Evolutionary conservation across 2,329 filamentous ascomycete genomes (phyloP).

Genomic region (Whalleya microplaca): DNA sequence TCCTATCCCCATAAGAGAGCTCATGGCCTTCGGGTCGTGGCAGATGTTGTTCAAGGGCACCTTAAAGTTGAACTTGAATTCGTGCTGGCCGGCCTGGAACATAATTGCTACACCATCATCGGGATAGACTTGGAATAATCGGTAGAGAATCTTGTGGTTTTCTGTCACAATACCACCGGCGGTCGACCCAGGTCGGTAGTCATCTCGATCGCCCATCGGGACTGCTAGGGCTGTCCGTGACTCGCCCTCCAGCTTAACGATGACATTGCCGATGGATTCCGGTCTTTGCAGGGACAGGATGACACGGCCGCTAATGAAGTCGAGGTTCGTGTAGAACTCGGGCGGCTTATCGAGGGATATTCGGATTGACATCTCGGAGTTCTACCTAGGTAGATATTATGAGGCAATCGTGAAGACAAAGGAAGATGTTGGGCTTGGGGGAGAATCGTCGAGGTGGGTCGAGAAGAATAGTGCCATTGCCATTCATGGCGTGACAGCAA

Average conservation of each 20-base stretch:
- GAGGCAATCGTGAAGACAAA: background rate
- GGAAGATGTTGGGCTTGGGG: background rate
- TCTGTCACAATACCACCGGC: conserved; percentile 54
- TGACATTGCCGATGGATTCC: conserved; percentile 72
- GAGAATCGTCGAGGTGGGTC: background rate
- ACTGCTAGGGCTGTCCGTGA: conserved; percentile 67
- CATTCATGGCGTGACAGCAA: background rate
- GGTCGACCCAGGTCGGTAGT: conserved; percentile 39
- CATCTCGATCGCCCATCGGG: conserved; percentile 48
- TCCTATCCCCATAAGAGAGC: conserved; percentile 57
- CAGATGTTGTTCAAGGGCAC: conserved; percentile 78
- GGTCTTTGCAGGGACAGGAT: conserved; percentile 63
- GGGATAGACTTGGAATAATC: conserved; percentile 73
- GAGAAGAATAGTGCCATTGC: background rate
- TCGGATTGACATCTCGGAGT: conserved; percentile 63
- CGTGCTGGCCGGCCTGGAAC: conserved; percentile 67
- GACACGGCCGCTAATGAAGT: conserved; percentile 68
- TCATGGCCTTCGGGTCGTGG: conserved; percentile 56
- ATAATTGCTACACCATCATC: conserved; percentile 50
- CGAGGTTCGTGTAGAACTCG: conserved; percentile 80
- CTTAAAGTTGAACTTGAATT: conserved; percentile 80
- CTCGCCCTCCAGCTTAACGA: conserved; percentile 85
- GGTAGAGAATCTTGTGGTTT: conserved; percentile 76
- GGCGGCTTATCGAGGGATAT: conserved; percentile 69
- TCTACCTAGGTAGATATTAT: background rate